Evolutionary conservation across 2,329 filamentous ascomycete species (phyloP), one percentile per base, ranked within the genome.

Genomic region (Alternaria tenuissima): DNA sequence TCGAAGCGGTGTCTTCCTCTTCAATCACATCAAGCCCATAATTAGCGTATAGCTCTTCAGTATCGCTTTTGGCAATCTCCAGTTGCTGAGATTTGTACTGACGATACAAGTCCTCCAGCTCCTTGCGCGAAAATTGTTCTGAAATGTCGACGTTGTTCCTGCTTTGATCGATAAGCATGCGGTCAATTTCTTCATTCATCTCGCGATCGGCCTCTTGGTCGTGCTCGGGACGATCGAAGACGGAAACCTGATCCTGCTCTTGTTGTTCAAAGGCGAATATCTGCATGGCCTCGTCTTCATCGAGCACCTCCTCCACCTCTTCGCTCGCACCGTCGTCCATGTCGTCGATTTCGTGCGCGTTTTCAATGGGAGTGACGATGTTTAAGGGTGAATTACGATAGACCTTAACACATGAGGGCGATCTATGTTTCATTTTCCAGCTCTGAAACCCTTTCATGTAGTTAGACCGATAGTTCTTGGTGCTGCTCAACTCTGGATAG

Each of bases 401-500:
- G 3, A 60, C 57, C 4, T 22, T n/a, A 2, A 26, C 22, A 16
- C 16, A 28, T 1, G 20, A 16, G 7, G 41, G 20, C 43, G n/a
- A 9, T 32, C 24, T 26, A 16, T 39, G 30, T 36, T 34, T 9
- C 43, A 36, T n/a, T 14, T 55, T 30, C 34, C 41, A 16, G 12
- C 34, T 34, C 20, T 58, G 59, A 32, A 56, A 59, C 5, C 36
- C 34, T 7, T 38, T 49, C n/a, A 28, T 41, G 20, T 69, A 63
- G 4, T 51, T 30, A 4, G 42, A 42, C 20, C 62, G 64, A 5
- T 59, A 20, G 3, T n/a, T 5, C 3, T 36, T 42, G 7, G 47
- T 14, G 4, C 14, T 11, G 36, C 62, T 69, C 5, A 69, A 28
- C 28, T 63, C 64, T 0, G 53, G 38, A 32, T 69, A 69, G 3